A percentile compares a stretch with the other conserved stretches of the same genome.
Evolutionary conservation across 495 filamentous ascomycete genomes (phyloP).

Genomic region (Penicillium lividum): DNA sequence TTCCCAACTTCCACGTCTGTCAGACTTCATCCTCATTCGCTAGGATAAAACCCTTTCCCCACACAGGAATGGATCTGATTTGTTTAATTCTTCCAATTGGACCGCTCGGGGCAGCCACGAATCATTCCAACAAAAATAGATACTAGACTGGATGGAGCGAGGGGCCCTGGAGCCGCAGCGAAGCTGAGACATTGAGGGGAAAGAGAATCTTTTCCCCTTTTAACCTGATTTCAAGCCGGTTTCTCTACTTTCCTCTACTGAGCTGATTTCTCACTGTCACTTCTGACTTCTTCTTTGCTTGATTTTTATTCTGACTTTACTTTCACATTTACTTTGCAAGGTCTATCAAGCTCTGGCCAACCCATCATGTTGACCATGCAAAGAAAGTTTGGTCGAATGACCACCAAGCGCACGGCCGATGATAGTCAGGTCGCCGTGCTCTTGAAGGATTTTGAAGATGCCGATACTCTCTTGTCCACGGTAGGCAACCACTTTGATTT

Average conservation of each 20-base stretch:
- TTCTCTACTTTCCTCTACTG: too few species aligned
- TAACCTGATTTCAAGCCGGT: constrained; percentile 1
- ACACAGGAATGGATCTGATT: constrained; percentile 4
- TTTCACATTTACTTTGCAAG: not conserved
- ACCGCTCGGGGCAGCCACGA: not conserved
- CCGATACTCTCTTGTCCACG: constrained; percentile 73
- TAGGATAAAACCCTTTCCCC: not conserved
- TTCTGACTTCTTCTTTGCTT: not conserved
- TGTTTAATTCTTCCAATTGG: constrained; percentile 1
- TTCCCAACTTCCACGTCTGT: too few species aligned
- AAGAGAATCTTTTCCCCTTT: constrained; percentile 5
- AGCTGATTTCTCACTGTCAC: not conserved
- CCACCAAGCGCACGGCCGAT: constrained; percentile 66
- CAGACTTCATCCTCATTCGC: not conserved
- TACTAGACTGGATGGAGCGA: constrained; percentile 4
- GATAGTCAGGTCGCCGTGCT: constrained; percentile 76
- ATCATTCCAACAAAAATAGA: constrained; percentile 11
- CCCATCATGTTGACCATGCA: constrained; percentile 78
- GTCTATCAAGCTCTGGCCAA: not conserved
- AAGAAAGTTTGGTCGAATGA: constrained; percentile 70
- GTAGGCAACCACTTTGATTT: constrained; percentile 42
- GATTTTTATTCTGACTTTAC: too few species aligned
- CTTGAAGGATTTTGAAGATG: constrained; percentile 81
- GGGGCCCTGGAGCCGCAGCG: constrained; percentile 27
- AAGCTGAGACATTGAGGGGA: constrained; percentile 26